Conservation (phyloP, 1,139 yeast genomes). For the Candida labiduridarum region DNA sequence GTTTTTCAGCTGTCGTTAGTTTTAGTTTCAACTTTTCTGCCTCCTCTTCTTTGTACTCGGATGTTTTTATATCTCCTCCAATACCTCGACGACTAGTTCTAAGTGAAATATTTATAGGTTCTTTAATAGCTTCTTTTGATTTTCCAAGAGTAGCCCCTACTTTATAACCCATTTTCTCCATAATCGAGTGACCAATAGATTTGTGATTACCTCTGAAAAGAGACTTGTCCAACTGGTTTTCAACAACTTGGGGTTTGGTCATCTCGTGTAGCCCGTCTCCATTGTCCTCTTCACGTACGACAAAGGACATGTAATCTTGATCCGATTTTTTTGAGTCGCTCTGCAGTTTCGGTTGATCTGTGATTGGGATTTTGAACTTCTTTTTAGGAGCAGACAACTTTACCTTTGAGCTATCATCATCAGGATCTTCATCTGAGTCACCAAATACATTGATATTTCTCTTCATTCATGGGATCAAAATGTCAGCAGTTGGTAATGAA, state of each 20-base stretch:
- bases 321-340: neutral
- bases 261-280: neutral
- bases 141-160: slow-evolving; percentile 47
- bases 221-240: slow-evolving; percentile 12
- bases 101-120: slow-evolving; percentile 17
- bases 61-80: slow-evolving; percentile 10
- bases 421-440: slow-evolving; percentile 4
- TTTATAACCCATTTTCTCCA: slow-evolving; percentile 60
- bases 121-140: slow-evolving; percentile 22
- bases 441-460: slow-evolving; percentile 9
- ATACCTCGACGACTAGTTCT: slow-evolving; percentile 14
- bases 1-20: neutral
- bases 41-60: slow-evolving; percentile 2
- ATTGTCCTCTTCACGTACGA: neutral
- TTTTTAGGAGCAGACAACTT: slow-evolving; percentile 8
- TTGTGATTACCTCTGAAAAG: slow-evolving; percentile 11
- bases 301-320: slow-evolving; percentile 8
- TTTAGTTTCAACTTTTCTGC: slow-evolving; percentile 4
- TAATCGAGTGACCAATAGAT: slow-evolving; percentile 51
- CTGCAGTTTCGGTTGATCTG: neutral
- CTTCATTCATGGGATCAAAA: neutral
- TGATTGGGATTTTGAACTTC: slow-evolving; percentile 10
- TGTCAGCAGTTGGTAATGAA: too few species aligned
- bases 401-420: neutral
- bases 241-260: neutral